phyloP scores from a whole-genome alignment of 208 protist species.

The Balamuthia mandrillaris region DNA sequence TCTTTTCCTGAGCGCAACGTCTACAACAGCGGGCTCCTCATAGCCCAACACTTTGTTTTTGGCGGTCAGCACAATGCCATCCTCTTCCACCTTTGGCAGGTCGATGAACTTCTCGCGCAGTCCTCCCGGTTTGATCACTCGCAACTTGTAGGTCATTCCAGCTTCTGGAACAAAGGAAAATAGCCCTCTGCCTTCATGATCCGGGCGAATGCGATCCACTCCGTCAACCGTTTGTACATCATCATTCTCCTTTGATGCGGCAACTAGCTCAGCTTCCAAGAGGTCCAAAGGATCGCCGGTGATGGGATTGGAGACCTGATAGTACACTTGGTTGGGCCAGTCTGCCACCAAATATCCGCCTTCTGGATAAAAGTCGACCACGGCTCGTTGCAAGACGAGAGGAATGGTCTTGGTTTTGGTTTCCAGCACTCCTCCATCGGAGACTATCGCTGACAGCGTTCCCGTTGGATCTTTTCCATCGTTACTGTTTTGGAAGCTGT shows the following conservation, averaged over 20 bases:
- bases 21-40: too few species aligned
- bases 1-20: too few species aligned
- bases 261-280: too few species aligned
- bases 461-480: too few species aligned
- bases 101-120: not conserved
- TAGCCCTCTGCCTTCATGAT: constrained; percentile 39
- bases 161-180: not conserved
- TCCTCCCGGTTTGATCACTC: not conserved
- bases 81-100: not conserved
- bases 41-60: too few species aligned
- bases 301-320: not conserved
- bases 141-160: not conserved
- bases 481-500: too few species aligned
- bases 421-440: constrained; percentile 39
- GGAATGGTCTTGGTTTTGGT: constrained; percentile 42
- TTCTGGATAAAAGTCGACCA: constrained; percentile 43
- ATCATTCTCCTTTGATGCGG: not conserved
- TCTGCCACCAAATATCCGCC: constrained; percentile 38
- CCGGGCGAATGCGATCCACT: not conserved
- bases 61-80: too few species aligned
- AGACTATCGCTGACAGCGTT: not conserved
- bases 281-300: constrained; percentile 24
- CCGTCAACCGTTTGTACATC: not conserved
- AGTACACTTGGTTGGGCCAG: not conserved
- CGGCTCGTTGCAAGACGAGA: constrained; percentile 32